Evolutionary conservation across 169 alveolate species (phyloP), one percentile per base, ranked within the genome.

Genomic region (Cryptosporidium baileyi): DNA sequence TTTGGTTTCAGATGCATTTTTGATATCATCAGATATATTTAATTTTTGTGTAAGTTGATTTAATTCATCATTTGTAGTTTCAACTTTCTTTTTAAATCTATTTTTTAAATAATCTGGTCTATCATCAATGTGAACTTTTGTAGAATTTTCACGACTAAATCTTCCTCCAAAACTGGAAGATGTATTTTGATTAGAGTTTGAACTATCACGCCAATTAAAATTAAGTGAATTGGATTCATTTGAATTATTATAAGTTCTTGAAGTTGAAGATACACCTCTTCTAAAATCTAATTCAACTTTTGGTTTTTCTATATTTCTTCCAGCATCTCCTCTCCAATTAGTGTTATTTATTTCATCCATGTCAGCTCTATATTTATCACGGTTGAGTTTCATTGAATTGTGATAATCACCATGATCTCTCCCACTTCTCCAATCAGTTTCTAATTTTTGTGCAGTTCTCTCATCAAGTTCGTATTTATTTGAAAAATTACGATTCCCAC

Each of bases 101-200:
- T 74, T 74, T 44, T 51, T 74, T 7, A 74, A 4, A 5, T 74
- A 74, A 67, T 74, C 85, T 7, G 85, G 85, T 40, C 85, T 74
- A 22, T 57, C 67, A 17, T 74, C 85, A 13, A 74, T 43, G 34
- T 38, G 51, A 2, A 51, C 63, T 65, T n/a, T 65, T 28, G 38
- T 17, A 2, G 81, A 65, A 19, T 45, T 45, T n/a, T 65, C 60
- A 9, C 63, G 38, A 22, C 45, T 36, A 11, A 28, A 45, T 45
- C 81, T 65, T n/a, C 60, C 26, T 63, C 80, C 80, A 17, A 34
- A 28, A 7, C 52, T n/a, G 13, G 61, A 65, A 45, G 63, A 47
- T 19, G 44, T 36, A 22, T 32, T 28, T 26, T 62, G 80, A 5
- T 28, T 26, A 17, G 81, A 65, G 28, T 22, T 51, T 28, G 62